Evolutionary conservation across 495 filamentous ascomycete species (phyloP).

Genomic region (Aspergillus saccharolyticus): DNA sequence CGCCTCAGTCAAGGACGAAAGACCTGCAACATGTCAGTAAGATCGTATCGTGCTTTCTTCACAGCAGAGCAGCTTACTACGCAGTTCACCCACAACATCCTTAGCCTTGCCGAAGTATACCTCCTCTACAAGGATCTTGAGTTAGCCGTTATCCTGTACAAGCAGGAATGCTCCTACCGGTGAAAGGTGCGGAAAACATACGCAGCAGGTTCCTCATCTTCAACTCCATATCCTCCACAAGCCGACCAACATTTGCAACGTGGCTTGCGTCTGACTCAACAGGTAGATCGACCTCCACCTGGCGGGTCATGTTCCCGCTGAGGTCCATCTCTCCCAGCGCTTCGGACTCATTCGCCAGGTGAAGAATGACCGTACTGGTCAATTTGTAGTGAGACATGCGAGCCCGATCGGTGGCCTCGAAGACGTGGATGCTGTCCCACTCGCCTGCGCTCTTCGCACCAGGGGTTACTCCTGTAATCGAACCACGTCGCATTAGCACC

Average conservation of each 20-base stretch:
- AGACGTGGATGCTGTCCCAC: constrained; percentile 99
- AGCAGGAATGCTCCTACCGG: neutral
- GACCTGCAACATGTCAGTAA: constrained; percentile 37
- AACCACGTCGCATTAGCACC: neutral
- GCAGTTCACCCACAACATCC: constrained; percentile 95
- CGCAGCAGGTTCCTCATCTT: constrained; percentile 98
- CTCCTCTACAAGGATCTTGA: constrained; percentile 55
- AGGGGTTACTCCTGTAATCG: constrained; percentile 52
- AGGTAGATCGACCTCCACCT: constrained; percentile 84
- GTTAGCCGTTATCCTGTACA: constrained; percentile 12
- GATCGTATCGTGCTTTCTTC: neutral
- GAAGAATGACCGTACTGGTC: constrained; percentile 92
- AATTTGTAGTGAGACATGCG: constrained; percentile 95
- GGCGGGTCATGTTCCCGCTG: constrained; percentile 94
- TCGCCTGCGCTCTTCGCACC: constrained; percentile 69
- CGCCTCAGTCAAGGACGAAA: constrained; percentile 76
- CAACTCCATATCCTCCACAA: constrained; percentile 99
- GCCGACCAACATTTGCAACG: constrained; percentile 87
- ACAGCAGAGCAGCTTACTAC: constrained; percentile 54
- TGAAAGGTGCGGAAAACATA: constrained; percentile 30
- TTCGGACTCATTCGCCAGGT: constrained; percentile 66
- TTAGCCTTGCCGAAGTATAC: constrained; percentile 99
- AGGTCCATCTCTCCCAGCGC: constrained; percentile 86
- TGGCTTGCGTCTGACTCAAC: constrained; percentile 89
- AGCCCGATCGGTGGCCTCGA: constrained; percentile 87